These are phyloP conservation scores for Penicillium paxilli DNA, from an alignment of 495 filamentous ascomycete species.

Conservation along the genomic window DNA sequence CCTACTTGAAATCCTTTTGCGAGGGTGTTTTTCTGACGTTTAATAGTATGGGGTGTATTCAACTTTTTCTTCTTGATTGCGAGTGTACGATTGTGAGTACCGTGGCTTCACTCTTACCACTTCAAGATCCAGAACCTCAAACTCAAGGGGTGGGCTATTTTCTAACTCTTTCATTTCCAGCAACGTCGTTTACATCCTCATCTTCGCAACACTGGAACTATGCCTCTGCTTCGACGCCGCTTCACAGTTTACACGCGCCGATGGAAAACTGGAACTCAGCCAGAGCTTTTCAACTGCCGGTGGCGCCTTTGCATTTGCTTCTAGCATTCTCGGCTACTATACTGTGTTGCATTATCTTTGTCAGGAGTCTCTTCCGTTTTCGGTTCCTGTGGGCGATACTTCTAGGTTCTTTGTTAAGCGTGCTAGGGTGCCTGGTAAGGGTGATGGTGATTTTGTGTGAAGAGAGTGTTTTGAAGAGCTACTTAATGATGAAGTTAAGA, in stretches of 20 bases:
- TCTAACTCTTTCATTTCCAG: background rate
- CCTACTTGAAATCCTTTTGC: background rate
- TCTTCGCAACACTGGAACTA: constrained; percentile 15
- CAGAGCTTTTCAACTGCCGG: background rate
- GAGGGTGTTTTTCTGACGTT: background rate
- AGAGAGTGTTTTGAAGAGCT: too few relatives aligned
- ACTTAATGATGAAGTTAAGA: too few relatives aligned
- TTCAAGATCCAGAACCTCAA: too few relatives aligned
- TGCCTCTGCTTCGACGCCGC: constrained; percentile 17
- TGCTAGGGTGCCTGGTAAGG: background rate
- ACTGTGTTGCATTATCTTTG: background rate
- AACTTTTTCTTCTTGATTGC: constrained; percentile 22
- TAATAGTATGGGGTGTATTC: constrained; percentile 16
- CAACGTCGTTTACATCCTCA: constrained; percentile 12
- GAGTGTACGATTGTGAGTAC: constrained; percentile 13
- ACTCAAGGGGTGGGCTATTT: too few relatives aligned
- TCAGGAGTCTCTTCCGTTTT: background rate
- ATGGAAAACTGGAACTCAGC: background rate
- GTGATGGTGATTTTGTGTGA: background rate
- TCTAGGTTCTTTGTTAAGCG: background rate
- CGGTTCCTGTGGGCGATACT: background rate
- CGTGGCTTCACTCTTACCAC: too few relatives aligned
- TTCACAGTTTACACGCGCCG: background rate
- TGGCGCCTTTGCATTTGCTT: background rate
- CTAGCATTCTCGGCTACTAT: background rate